Base-by-base conservation (phyloP, 768 basidiomycete genomes). In the Hortiboletus flavorubellus region DNA sequence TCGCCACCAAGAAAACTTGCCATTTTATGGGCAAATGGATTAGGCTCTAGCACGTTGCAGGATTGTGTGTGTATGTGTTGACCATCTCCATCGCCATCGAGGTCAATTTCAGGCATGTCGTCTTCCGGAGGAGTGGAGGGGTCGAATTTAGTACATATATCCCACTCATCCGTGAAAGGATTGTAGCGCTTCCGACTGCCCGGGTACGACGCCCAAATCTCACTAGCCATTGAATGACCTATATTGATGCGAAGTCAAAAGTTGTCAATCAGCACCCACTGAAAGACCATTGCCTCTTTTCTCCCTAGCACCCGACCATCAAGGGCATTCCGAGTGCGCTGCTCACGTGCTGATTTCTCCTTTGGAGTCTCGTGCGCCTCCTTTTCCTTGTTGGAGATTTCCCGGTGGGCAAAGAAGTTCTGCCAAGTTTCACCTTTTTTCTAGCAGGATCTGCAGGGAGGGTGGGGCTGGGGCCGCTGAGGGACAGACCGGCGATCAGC, bases 61-160 rank as follows among this genome's bases (percentile, higher is more conserved):
- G 21, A 21, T 21, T 21, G 21, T 2, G 2, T 21, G 21, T 21
- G 21, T 21, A 21, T 21, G 21, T 21, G 21, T 21, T 21, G 21
- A 21, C 21, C 21, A 21, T 21, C 21, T 21, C 21, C 21, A 21
- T 21, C 21, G 2, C 21, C 21, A 21, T 21, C 2, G 21, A 21
- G 21, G 21, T 21, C 21, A 21, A 21, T 21, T 21, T 21, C 2
- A 2, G 21, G 21, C 21, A 21, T 21, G 21, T 21, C 21, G 2
- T 21, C 1, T 21, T 21, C 21, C 2, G 21, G 1, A 21, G 21
- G 21, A 21, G 21, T 2, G 2, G 21, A 21, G 2, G 21, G 21
- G 16, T 53, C 23, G 7, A 51, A 55, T 14, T 51, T 39, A 10
- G 44, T 51, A 18, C 49, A 51, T 31, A 55, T 41, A 5, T 57